Percentiles rank a stretch among this genome's conserved stretches.
phyloP scores from a whole-genome alignment of 1,284 basidiomycete species.

The Tilletia caries region DNA sequence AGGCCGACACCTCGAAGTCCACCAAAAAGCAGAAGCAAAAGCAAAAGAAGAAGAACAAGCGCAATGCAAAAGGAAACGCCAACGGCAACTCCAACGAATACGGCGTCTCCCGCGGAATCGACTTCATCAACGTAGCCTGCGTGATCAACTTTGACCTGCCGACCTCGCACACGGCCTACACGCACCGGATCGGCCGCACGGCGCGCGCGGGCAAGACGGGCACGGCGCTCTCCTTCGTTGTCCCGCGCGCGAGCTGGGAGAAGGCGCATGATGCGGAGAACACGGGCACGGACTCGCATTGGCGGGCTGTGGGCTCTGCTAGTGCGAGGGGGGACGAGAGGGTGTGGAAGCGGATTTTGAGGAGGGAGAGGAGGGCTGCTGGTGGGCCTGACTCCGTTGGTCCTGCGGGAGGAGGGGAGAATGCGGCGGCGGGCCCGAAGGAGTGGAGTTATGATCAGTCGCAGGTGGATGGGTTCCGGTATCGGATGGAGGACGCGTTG shows the following conservation, averaged over 20 bases:
- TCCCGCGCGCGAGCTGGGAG: slow-evolving; percentile 72
- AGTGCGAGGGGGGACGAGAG: slow-evolving; percentile 72
- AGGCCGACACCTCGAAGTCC: not conserved
- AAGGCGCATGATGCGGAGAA: slow-evolving; percentile 57
- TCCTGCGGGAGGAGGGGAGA: not conserved
- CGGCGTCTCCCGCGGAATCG: slow-evolving; percentile 91
- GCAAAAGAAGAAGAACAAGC: not conserved
- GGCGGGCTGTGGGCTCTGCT: slow-evolving; percentile 54
- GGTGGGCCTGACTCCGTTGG: not conserved
- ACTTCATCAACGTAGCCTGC: slow-evolving; percentile 94
- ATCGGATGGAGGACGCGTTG: slow-evolving; percentile 95
- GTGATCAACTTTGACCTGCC: slow-evolving; percentile 99
- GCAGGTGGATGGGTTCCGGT: slow-evolving; percentile 96
- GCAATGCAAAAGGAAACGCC: slow-evolving; percentile 14
- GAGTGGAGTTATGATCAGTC: slow-evolving; percentile 91
- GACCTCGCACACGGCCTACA: slow-evolving; percentile 80
- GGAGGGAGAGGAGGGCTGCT: not conserved
- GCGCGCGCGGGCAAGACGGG: slow-evolving; percentile 92
- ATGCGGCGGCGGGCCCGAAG: slow-evolving; percentile 46
- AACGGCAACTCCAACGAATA: slow-evolving; percentile 63
- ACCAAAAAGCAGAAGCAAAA: slow-evolving; percentile 13
- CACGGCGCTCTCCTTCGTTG: slow-evolving; percentile 84
- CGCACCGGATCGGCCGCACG: slow-evolving; percentile 91
- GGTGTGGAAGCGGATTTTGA: slow-evolving; percentile 62
- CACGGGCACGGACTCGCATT: slow-evolving; percentile 1